phyloP scores from a whole-genome alignment of 148 eudicot species.

The Pouteria glomerata region DNA sequence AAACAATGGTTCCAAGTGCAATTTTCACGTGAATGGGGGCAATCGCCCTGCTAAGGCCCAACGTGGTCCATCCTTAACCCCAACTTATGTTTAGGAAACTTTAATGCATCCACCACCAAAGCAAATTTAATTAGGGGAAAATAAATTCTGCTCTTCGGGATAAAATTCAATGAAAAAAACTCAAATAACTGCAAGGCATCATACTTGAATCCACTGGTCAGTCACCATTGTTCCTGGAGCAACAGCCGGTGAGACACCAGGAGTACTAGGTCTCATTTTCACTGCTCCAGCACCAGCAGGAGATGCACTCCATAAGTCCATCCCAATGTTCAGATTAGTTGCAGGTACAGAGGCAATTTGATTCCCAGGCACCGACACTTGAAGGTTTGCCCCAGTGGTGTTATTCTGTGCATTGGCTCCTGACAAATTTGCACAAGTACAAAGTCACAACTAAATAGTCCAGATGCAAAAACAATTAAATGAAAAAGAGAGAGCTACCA shows the following conservation, averaged over 20 bases:
- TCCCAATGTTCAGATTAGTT: constrained; percentile 80
- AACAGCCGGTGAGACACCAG: constrained; percentile 42
- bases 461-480: neutral
- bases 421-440: constrained; percentile 14
- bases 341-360: constrained; percentile 52
- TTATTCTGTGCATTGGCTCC: constrained; percentile 66
- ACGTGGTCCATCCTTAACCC: too few species aligned
- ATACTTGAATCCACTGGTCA: constrained; percentile 68
- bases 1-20: too few species aligned
- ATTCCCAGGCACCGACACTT: constrained; percentile 58
- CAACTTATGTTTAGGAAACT: neutral
- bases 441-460: neutral
- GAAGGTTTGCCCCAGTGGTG: constrained; percentile 26
- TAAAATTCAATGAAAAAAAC: neutral
- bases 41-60: too few species aligned
- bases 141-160: neutral
- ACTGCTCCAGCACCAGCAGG: constrained; percentile 50
- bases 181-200: constrained; percentile 3
- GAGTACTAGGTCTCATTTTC: constrained; percentile 41
- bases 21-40: too few species aligned
- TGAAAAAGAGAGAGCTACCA: constrained; percentile 40
- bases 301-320: constrained; percentile 88
- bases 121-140: neutral
- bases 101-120: constrained; percentile 1
- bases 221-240: constrained; percentile 38